These are phyloP conservation scores for Lactifluus volemus DNA, from an alignment of 768 basidiomycete genomes.

Conservation along the genomic window DNA sequence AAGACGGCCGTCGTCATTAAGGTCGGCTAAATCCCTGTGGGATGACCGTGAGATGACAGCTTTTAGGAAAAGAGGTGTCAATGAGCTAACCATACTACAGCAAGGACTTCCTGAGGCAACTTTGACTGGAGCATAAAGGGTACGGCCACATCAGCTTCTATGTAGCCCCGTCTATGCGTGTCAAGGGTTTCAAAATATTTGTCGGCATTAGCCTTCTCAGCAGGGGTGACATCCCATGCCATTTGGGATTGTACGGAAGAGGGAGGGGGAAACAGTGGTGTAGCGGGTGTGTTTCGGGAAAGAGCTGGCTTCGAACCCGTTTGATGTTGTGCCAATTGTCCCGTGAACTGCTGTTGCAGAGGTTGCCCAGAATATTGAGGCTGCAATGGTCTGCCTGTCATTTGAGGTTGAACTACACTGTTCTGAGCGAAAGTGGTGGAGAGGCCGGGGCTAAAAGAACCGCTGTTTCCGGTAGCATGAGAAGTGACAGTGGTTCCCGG, in stretches of 20 bases:
- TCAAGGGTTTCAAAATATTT: constrained; percentile 79
- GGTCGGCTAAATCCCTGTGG: constrained; percentile 85
- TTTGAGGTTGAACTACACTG: constrained; percentile 32
- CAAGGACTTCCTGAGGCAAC: constrained; percentile 73
- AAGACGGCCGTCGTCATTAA: constrained; percentile 78
- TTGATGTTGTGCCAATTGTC: constrained; percentile 10
- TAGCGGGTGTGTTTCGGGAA: constrained; percentile 23
- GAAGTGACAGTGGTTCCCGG: constrained; percentile 29
- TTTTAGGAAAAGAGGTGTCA: neutral
- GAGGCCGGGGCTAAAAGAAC: constrained; percentile 49
- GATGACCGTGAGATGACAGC: neutral
- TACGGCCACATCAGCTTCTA: constrained; percentile 91
- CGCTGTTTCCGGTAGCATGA: constrained; percentile 52
- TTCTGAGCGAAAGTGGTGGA: constrained; percentile 46
- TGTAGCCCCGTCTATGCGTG: constrained; percentile 58
- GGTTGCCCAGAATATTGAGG: constrained; percentile 62
- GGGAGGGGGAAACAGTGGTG: constrained; percentile 17
- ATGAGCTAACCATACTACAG: constrained; percentile 72
- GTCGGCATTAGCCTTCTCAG: constrained; percentile 74
- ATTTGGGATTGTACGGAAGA: constrained; percentile 17
- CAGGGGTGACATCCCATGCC: constrained; percentile 79
- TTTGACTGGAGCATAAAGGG: constrained; percentile 93
- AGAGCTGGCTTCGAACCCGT: constrained; percentile 23
- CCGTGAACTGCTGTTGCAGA: constrained; percentile 15
- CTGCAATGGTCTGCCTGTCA: constrained; percentile 31